Evolutionary conservation across 148 eudicot genomes (phyloP), one percentile per base, ranked within the genome.

Genomic region (Cornus florida): DNA sequence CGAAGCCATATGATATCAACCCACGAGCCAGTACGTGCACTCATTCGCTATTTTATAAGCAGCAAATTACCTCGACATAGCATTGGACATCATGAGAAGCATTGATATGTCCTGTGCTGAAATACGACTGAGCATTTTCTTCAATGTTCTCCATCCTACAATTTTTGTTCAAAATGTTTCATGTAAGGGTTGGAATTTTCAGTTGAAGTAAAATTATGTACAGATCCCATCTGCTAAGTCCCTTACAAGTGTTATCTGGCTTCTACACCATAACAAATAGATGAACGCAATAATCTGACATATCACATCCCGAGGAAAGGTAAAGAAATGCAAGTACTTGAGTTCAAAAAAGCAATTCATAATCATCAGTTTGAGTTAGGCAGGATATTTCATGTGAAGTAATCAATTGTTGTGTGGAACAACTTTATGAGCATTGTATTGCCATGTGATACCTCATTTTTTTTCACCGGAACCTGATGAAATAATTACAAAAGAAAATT

Each of bases 121-220:
- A 88, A 86, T 96, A 96, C 39, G 91, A 82, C 78, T 88, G 91
- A 41, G 92, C 97, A 80, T 88, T 84, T 78, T 93, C 94, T 87
- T 93, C 98, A 32, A 95, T 95, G 24, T 82, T 85, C 43, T 89
- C 91, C 83, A 93, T 78, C 89, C 99, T 96, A 88, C 79, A 85
- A 57, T 39, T 38, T n/a, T 28, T 53, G 22, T 16, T 60, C 66
- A 53, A 35, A 59, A 50, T 69, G 28, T 24, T 74, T 78, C 67
- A 78, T 5, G 48, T 28, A 32, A 16, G 66, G 6, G 28, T 38
- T 3, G 23, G 23, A 62, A 20, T 13, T 19, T 17, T 19, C 23
- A 2, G 17, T n/a, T 13, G 19, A 35, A 35, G 23, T 62, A 13
- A 62, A 43, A 62, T 7, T 20, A 17, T 17, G 8, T 20, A 31